Evolutionary conservation across 441 rosid genomes (phyloP).

Genomic region (Erodium moschatum): DNA sequence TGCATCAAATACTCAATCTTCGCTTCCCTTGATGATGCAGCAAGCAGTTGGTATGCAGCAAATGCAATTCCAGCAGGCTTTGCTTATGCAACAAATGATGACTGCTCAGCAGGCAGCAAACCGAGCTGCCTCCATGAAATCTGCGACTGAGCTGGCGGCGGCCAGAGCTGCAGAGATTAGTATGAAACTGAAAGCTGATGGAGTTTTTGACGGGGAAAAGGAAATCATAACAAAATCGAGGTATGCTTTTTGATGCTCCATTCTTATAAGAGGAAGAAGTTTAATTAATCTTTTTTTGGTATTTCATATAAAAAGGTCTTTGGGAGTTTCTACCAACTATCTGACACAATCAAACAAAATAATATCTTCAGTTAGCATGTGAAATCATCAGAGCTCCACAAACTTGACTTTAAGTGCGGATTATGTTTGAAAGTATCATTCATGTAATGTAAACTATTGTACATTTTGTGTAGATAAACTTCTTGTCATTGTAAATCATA

Average conservation of each 20-base stretch:
- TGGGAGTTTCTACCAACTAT: neutral
- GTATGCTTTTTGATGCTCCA: constrained; percentile 27
- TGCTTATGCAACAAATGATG: constrained; percentile 92
- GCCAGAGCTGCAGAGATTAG: constrained; percentile 98
- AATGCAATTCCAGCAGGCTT: constrained; percentile 98
- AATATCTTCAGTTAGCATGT: neutral
- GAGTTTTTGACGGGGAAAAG: constrained; percentile 53
- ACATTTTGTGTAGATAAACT: neutral
- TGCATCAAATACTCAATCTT: constrained; percentile 56
- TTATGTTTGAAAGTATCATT: neutral
- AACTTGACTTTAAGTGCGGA: neutral
- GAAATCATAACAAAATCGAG: constrained; percentile 54
- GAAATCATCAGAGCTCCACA: neutral
- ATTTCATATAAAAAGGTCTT: neutral
- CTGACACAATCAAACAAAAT: neutral
- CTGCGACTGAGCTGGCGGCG: constrained; percentile 95
- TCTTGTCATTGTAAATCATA: neutral
- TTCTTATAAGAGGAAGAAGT: neutral
- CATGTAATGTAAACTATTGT: neutral
- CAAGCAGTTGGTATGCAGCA: constrained; percentile 99
- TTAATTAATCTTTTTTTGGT: neutral
- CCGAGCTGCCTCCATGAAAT: constrained; percentile 91
- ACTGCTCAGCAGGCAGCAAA: constrained; percentile 98
- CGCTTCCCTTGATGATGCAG: constrained; percentile 79
- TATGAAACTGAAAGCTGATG: constrained; percentile 82